phyloP scores from a whole-genome alignment of 805 yeast genomes.

The Kuraishia hungarica region DNA sequence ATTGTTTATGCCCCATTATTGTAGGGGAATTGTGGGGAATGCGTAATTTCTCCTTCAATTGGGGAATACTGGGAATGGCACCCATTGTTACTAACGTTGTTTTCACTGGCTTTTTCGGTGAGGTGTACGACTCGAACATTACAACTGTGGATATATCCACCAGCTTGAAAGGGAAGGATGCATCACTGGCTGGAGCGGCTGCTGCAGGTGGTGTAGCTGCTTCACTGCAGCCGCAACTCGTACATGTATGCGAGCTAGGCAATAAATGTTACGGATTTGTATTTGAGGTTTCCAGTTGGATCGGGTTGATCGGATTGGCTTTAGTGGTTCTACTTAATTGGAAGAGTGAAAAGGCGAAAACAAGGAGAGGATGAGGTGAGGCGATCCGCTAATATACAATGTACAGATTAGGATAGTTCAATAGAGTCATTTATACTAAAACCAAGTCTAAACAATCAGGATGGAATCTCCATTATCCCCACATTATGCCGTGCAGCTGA shows the following conservation, averaged over 20 bases:
- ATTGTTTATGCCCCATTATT: conserved; percentile 69
- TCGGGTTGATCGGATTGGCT: conserved; percentile 1
- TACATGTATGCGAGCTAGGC: conserved; percentile 16
- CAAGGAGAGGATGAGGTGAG: background rate
- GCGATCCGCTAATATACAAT: too few relatives aligned
- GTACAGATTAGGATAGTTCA: too few relatives aligned
- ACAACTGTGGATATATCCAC: conserved; percentile 4
- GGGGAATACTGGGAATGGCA: conserved; percentile 64
- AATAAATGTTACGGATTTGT: conserved; percentile 28
- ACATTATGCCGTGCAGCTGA: too few relatives aligned
- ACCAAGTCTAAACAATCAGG: too few relatives aligned
- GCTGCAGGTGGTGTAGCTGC: too few relatives aligned
- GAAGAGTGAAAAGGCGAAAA: background rate
- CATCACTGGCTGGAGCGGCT: background rate
- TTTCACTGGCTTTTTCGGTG: conserved; percentile 57
- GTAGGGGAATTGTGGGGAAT: conserved; percentile 71
- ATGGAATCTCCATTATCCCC: too few relatives aligned
- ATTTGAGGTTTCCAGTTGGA: conserved; percentile 24
- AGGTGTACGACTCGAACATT: conserved; percentile 44
- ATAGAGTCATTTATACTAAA: too few relatives aligned
- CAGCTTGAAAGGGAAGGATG: background rate
- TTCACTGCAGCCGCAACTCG: too few relatives aligned
- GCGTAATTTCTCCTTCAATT: conserved; percentile 55
- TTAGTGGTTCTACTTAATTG: background rate
- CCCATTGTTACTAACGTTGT: conserved; percentile 55